Evolutionary conservation across 768 basidiomycete genomes (phyloP), one percentile per base, ranked within the genome.

Genomic region (Mycena leptocephala): DNA sequence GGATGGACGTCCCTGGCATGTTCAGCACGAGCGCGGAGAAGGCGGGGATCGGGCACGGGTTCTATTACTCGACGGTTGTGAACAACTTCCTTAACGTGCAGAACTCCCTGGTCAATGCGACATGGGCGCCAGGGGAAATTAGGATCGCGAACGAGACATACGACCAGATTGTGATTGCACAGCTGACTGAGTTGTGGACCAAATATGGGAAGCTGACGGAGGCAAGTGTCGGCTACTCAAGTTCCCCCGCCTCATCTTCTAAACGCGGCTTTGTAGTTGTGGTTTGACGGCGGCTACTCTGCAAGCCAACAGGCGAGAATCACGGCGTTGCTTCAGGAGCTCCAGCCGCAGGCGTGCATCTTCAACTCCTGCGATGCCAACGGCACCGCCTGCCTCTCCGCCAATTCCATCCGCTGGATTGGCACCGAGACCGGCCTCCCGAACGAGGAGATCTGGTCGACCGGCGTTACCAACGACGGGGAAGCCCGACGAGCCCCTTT

Each of bases 41-140:
- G 70, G 70, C 70, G 61, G 70, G 70, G 48, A 64, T 72, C 48
- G 70, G 70, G 46, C 70, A 72, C 46, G 70, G 70, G 61, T 72
- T 72, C 70, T 72, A 72, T 53, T 72, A 72, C 61, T 72, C 70
- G 32, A 72, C 70, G 59, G 61, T 63, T 35, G 70, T 72, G 59
- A 72, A 72, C 61, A 72, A 72, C 35, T 72, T 72, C 61, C 48
- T 72, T n/a, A 72, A 72, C 61, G 70, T 72, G 59, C 70, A 72
- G 61, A 72, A 72, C 61, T 72, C 70, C 39, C 61, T 72, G 70
- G 70, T 72, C 61, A 72, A 72, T 62, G 70, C 70, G 70, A 72
- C 70, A 24, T 72, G 70, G 70, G 70, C 43, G 48, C 70, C 70
- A 48, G 70, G 70, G 61, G 70, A 72, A 53, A 72, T 72, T 48